phyloP scores from a whole-genome alignment of 2,329 filamentous ascomycete genomes.

The Calonectria fujianensis region DNA sequence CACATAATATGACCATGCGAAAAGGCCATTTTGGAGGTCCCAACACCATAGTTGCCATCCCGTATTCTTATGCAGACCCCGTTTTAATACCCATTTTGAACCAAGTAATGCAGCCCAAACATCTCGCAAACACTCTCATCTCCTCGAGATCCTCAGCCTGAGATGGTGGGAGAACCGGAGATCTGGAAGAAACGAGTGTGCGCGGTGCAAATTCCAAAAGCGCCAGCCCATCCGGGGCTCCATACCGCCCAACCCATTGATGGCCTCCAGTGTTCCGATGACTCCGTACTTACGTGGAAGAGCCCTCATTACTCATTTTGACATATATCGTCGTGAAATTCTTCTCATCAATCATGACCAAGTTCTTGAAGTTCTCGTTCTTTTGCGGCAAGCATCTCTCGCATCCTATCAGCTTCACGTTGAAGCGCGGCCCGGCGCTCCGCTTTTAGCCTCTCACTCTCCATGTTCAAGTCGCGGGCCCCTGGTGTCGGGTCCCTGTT shows the following conservation, averaged over 20 bases:
- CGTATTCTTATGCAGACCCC: slow-evolving; percentile 42
- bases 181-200: slow-evolving; percentile 29
- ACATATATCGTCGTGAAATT: slow-evolving; percentile 45
- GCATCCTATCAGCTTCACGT: slow-evolving; percentile 85
- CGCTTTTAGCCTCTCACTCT: slow-evolving; percentile 72
- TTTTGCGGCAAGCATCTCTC: slow-evolving; percentile 82
- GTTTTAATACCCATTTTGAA: slow-evolving; percentile 43
- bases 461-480: slow-evolving; percentile 58
- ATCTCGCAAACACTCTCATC: slow-evolving; percentile 42
- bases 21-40: slow-evolving; percentile 33
- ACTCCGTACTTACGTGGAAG: slow-evolving; percentile 51
- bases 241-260: slow-evolving; percentile 40
- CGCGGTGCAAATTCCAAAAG: slow-evolving; percentile 53
- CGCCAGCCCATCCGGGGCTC: slow-evolving; percentile 44
- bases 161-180: slow-evolving; percentile 40
- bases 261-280: slow-evolving; percentile 44
- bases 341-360: slow-evolving; percentile 53
- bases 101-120: slow-evolving; percentile 40
- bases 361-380: slow-evolving; percentile 78
- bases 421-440: slow-evolving; percentile 80
- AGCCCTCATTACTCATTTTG: slow-evolving; percentile 52
- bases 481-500: slow-evolving; percentile 56
- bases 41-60: slow-evolving; percentile 36
- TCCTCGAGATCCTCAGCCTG: slow-evolving; percentile 38
- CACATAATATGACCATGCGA: slow-evolving; percentile 38